phyloP scores from a whole-genome alignment of 495 filamentous ascomycete species.

The Aspergillus haitiensis region DNA sequence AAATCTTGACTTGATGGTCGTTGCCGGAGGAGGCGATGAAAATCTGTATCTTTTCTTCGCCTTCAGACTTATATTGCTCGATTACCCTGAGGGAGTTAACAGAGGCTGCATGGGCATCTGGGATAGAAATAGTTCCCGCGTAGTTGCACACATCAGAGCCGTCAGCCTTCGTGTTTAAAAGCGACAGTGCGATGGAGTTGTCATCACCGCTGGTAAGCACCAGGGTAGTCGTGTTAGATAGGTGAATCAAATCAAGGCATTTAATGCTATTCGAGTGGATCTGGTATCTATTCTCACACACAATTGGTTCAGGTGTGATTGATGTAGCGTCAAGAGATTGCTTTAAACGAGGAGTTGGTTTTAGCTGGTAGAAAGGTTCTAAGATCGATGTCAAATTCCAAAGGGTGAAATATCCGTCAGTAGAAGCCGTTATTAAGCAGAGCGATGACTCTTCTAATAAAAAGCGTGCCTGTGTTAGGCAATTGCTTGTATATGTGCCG shows the following conservation, averaged over 20 bases:
- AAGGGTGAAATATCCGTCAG: slow-evolving; percentile 60
- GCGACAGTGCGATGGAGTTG: slow-evolving; percentile 66
- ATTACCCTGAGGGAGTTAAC: slow-evolving; percentile 66
- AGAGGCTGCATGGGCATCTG: slow-evolving; percentile 76
- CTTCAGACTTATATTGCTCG: slow-evolving; percentile 7
- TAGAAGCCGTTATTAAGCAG: slow-evolving; percentile 57
- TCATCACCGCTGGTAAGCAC: slow-evolving; percentile 83
- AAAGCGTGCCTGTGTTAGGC: slow-evolving; percentile 71
- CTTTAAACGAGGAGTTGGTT: slow-evolving; percentile 24
- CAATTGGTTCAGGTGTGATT: slow-evolving; percentile 28
- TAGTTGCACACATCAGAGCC: slow-evolving; percentile 11
- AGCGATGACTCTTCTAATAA: slow-evolving; percentile 29
- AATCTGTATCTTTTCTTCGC: slow-evolving; percentile 17
- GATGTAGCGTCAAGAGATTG: slow-evolving; percentile 18
- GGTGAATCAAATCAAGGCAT: slow-evolving; percentile 40
- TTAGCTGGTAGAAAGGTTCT: slow-evolving; percentile 34
- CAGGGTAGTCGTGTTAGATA: slow-evolving; percentile 41
- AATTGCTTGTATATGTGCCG: slow-evolving; percentile 73
- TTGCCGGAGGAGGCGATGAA: slow-evolving; percentile 66
- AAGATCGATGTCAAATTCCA: slow-evolving; percentile 49
- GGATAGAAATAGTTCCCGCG: slow-evolving; percentile 56
- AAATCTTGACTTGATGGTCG: slow-evolving; percentile 79
- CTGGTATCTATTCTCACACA: slow-evolving; percentile 40
- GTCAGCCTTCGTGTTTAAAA: slow-evolving; percentile 32
- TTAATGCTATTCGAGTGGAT: slow-evolving; percentile 80